These are phyloP conservation scores for Corinectria fuckeliana DNA, from an alignment of 2,329 filamentous ascomycete species.

Conservation along the genomic window DNA sequence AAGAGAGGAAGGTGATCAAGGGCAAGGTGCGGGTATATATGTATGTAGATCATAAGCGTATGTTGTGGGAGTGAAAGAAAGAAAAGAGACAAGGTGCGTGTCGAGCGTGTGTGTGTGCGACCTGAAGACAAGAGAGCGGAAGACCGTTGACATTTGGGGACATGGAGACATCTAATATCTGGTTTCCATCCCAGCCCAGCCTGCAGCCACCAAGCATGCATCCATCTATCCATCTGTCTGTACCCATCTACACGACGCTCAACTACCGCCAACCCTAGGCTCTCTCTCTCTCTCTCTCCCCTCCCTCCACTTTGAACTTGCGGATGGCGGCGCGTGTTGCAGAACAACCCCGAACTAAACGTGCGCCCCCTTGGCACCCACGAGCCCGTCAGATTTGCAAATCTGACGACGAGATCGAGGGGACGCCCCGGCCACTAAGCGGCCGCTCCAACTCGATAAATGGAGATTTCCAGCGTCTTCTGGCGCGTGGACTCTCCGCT, in stretches of 20 bases:
- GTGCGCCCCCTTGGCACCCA: conserved; percentile 16
- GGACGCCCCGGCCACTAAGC: background rate
- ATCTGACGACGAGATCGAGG: conserved; percentile 12
- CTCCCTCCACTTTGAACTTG: conserved; percentile 13
- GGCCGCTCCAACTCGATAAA: background rate
- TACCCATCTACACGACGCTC: too few species aligned
- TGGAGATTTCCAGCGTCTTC: conserved; percentile 3
- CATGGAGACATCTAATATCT: conserved; percentile 19
- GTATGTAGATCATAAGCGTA: too few species aligned
- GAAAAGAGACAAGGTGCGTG: background rate
- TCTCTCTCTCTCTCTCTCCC: conserved; percentile 1
- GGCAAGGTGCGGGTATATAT: background rate
- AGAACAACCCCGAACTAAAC: background rate
- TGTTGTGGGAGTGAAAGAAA: background rate
- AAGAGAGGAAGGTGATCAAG: background rate
- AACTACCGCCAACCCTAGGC: conserved; percentile 14
- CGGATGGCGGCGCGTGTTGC: conserved; percentile 7
- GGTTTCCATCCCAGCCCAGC: background rate
- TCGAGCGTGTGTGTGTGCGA: conserved; percentile 1
- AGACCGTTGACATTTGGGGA: conserved; percentile 16
- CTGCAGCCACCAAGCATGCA: conserved; percentile 2
- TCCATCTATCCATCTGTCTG: conserved; percentile 8
- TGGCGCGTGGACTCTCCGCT: conserved; percentile 1
- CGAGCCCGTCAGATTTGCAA: conserved; percentile 16
- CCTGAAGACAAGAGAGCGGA: conserved; percentile 2